A percentile compares a stretch with the other conserved stretches of the same genome.
Evolutionary conservation across 169 alveolate species (phyloP).

Genomic region (Babesia bigemina): DNA sequence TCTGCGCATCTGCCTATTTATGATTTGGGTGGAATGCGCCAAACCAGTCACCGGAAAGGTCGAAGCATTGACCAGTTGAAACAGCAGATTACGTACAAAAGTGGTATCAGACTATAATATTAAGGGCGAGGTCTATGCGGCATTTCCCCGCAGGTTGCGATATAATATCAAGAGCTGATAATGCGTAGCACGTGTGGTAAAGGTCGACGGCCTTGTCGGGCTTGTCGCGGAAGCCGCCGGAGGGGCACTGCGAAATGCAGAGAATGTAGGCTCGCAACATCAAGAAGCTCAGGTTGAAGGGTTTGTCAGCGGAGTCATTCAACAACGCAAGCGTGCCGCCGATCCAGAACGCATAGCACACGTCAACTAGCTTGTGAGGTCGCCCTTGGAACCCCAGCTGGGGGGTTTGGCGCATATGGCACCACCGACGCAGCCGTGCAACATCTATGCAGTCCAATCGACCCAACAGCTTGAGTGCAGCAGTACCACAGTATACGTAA

Average conservation of each 20-base stretch:
- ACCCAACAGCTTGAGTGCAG: constrained; percentile 87
- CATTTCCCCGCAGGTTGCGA: constrained; percentile 8
- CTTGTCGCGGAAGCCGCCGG: constrained; percentile 93
- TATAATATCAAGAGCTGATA: constrained; percentile 85
- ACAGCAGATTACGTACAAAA: too few relatives aligned
- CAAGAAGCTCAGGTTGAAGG: constrained; percentile 37
- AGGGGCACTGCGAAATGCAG: constrained; percentile 72
- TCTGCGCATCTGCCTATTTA: too few relatives aligned
- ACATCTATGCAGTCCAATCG: constrained; percentile 83
- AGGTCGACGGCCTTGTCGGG: constrained; percentile 93
- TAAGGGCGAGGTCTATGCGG: constrained; percentile 3
- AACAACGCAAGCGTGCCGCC: constrained; percentile 87
- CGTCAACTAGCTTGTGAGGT: constrained; percentile 95
- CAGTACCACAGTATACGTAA: constrained; percentile 95
- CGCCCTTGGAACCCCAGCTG: constrained; percentile 98
- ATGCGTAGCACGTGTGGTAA: constrained; percentile 94
- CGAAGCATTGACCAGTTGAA: too few relatives aligned
- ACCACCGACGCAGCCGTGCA: constrained; percentile 86
- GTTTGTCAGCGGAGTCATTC: constrained; percentile 5
- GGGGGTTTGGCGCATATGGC: constrained; percentile 81
- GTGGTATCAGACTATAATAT: background rate
- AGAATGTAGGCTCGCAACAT: constrained; percentile 61
- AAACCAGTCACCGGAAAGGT: too few relatives aligned
- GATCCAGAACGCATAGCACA: constrained; percentile 96
- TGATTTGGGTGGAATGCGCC: too few relatives aligned